Percentiles rank a stretch among this genome's conserved stretches.
Conservation (phyloP, 441 rosid genomes). For the Brassica hybrid region DNA sequence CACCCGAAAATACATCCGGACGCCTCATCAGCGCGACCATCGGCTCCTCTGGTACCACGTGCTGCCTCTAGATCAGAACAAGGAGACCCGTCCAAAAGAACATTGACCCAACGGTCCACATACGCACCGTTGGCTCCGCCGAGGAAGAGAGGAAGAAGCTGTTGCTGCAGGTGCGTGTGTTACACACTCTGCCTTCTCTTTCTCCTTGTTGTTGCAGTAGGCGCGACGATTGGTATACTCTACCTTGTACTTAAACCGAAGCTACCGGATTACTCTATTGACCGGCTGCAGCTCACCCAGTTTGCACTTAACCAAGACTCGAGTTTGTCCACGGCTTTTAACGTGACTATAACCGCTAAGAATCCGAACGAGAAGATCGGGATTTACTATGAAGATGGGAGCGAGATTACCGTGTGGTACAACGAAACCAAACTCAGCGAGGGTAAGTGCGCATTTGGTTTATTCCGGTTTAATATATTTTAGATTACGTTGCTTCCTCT, state of each 20-base stretch:
- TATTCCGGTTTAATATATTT: not conserved
- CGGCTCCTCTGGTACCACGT: slow-evolving; percentile 66
- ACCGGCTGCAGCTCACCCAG: slow-evolving; percentile 59
- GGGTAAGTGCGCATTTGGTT: slow-evolving; percentile 41
- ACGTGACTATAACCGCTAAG: slow-evolving; percentile 68
- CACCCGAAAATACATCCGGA: slow-evolving; percentile 71
- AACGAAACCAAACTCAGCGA: slow-evolving; percentile 54
- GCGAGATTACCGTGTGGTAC: slow-evolving; percentile 69
- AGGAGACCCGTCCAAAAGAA: slow-evolving; percentile 34
- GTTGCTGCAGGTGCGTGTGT: slow-evolving; percentile 75
- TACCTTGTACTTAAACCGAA: slow-evolving; percentile 82
- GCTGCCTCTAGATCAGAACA: slow-evolving; percentile 58
- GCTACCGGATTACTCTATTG: slow-evolving; percentile 78
- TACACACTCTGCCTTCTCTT: slow-evolving; percentile 65
- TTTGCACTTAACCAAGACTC: slow-evolving; percentile 48
- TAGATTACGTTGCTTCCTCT: too few relatives aligned
- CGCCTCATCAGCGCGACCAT: slow-evolving; percentile 45
- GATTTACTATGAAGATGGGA: slow-evolving; percentile 81
- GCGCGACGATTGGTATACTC: slow-evolving; percentile 56
- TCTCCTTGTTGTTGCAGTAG: slow-evolving; percentile 55
- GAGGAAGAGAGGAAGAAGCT: slow-evolving; percentile 55
- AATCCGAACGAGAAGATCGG: slow-evolving; percentile 90
- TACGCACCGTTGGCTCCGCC: slow-evolving; percentile 53
- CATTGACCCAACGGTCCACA: slow-evolving; percentile 42
- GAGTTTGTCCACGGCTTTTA: slow-evolving; percentile 63